Evolutionary conservation across 495 filamentous ascomycete genomes (phyloP).

Genomic region (Terfezia claveryi): DNA sequence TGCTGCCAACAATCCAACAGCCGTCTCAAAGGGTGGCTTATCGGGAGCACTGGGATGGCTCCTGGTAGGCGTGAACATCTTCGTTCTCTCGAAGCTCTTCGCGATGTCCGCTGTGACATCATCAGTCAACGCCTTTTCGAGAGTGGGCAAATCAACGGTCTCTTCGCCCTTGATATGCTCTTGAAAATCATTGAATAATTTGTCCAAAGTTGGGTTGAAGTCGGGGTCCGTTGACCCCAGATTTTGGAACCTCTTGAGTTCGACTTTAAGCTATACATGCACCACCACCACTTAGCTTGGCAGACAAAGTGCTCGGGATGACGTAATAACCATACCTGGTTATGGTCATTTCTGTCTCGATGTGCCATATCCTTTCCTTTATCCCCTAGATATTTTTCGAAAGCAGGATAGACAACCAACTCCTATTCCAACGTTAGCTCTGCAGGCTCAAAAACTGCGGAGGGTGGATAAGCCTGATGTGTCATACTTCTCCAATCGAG

Average conservation of each 20-base stretch:
- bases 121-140: constrained; percentile 26
- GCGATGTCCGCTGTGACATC: constrained; percentile 21
- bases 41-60: constrained; percentile 25
- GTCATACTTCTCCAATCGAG: constrained; percentile 4
- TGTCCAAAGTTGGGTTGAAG: constrained; percentile 31
- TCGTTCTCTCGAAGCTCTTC: constrained; percentile 33
- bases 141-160: constrained; percentile 29
- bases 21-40: constrained; percentile 30
- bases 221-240: constrained; percentile 25
- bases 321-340: constrained; percentile 21
- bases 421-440: constrained; percentile 23
- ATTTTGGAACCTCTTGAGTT: constrained; percentile 38
- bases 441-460: constrained; percentile 9
- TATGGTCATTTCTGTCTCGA: constrained; percentile 38
- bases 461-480: neutral
- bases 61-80: constrained; percentile 28
- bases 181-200: constrained; percentile 29
- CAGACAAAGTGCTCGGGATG: neutral
- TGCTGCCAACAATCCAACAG: constrained; percentile 26
- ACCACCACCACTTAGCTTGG: no score
- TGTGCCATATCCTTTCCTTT: constrained; percentile 31
- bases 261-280: constrained; percentile 33
- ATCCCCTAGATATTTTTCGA: constrained; percentile 37
- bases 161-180: constrained; percentile 44
- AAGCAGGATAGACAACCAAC: constrained; percentile 43